Evolutionary conservation across 305 asterid genomes (phyloP).

Genomic region (Fraxinus paxiana): DNA sequence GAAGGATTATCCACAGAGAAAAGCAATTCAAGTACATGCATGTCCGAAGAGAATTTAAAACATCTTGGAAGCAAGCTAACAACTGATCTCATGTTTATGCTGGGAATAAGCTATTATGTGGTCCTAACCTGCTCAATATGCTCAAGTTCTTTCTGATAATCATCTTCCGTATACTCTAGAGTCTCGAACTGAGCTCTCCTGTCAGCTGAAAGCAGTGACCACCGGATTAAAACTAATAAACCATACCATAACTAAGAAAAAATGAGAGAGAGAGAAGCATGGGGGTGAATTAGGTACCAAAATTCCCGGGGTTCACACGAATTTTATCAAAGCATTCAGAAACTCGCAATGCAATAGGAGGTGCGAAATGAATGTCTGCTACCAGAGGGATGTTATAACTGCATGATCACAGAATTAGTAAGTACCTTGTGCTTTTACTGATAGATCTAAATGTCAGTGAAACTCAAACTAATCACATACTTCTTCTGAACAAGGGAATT

Average conservation of each 20-base stretch:
- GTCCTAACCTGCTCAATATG: slow-evolving; percentile 72
- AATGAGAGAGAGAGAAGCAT: neutral
- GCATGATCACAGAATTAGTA: slow-evolving; percentile 32
- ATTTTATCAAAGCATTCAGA: slow-evolving; percentile 97
- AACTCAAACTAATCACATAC: slow-evolving; percentile 35
- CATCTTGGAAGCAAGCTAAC: neutral
- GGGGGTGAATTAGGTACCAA: slow-evolving; percentile 51
- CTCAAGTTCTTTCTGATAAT: slow-evolving; percentile 84
- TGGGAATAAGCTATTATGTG: neutral
- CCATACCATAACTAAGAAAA: neutral
- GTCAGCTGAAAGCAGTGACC: slow-evolving; percentile 67
- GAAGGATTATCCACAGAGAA: neutral
- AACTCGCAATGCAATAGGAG: slow-evolving; percentile 85
- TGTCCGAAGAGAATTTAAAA: neutral
- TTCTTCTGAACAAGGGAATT: slow-evolving; percentile 91
- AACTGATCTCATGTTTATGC: neutral
- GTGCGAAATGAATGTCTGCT: slow-evolving; percentile 98
- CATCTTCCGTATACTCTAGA: slow-evolving; percentile 91
- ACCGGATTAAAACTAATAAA: slow-evolving; percentile 17
- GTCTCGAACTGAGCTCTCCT: slow-evolving; percentile 95
- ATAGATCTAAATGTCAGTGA: slow-evolving; percentile 13
- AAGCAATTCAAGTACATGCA: neutral
- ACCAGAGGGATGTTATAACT: slow-evolving; percentile 98
- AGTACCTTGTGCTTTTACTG: slow-evolving; percentile 20
- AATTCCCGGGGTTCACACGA: slow-evolving; percentile 98